Evolutionary conservation across 2,329 filamentous ascomycete genomes (phyloP).

Genomic region (Chaetomiaceae sp.): DNA sequence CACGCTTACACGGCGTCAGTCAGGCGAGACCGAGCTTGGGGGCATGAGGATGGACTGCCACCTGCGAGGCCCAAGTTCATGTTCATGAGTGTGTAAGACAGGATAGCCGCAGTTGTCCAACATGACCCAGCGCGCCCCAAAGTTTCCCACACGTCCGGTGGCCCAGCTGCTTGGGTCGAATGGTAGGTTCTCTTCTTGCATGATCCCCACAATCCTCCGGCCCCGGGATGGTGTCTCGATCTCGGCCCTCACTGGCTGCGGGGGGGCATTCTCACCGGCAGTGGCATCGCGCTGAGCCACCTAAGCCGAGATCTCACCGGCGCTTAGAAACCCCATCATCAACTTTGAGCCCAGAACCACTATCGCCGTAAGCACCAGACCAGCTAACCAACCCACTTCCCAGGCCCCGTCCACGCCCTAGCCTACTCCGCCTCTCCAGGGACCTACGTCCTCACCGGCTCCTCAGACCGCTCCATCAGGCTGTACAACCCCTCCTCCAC

Average conservation of each 20-base stretch:
- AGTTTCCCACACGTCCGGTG: slow-evolving; percentile 32
- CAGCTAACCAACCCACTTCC: slow-evolving; percentile 11
- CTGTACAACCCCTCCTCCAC: slow-evolving; percentile 67
- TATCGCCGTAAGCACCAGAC: not conserved
- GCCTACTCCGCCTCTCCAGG: slow-evolving; percentile 68
- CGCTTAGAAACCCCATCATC: not conserved
- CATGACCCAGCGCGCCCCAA: slow-evolving; percentile 29
- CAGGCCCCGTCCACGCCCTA: slow-evolving; percentile 68
- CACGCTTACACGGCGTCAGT: not conserved
- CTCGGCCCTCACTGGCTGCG: too few relatives aligned
- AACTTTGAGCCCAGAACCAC: not conserved
- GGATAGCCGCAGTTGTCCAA: not conserved
- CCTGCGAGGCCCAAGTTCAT: not conserved
- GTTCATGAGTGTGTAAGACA: not conserved
- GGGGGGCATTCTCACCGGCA: not conserved
- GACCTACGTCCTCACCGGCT: slow-evolving; percentile 79
- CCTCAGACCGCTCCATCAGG: slow-evolving; percentile 76
- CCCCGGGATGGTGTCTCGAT: not conserved
- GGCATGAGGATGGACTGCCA: slow-evolving; percentile 1
- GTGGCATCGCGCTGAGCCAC: not conserved
- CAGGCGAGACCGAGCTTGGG: not conserved
- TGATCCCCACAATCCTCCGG: not conserved
- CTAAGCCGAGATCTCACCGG: not conserved
- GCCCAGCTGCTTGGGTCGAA: slow-evolving; percentile 29
- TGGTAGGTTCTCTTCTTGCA: slow-evolving; percentile 21